These are phyloP conservation scores for Aspergillus ochraceus DNA, from an alignment of 2,329 filamentous ascomycete genomes.

Conservation along the genomic window DNA sequence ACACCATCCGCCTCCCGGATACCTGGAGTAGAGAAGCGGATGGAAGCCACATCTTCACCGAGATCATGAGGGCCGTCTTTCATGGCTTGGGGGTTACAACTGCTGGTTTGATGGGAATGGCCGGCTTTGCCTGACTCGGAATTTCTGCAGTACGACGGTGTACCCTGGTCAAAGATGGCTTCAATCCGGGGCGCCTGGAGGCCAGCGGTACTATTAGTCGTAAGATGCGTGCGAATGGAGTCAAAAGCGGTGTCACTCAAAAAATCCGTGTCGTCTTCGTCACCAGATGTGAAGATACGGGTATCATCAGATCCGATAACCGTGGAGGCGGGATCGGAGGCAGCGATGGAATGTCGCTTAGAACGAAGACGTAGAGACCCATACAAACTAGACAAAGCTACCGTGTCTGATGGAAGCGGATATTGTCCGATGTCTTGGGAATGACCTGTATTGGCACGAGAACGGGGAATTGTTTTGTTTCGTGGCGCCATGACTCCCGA, in stretches of 20 bases:
- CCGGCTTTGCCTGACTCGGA: conserved; percentile 47
- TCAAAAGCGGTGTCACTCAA: conserved; percentile 64
- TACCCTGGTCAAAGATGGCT: conserved; percentile 62
- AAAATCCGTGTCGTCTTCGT: conserved; percentile 62
- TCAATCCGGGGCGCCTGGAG: conserved; percentile 60
- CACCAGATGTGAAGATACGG: conserved; percentile 56
- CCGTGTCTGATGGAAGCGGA: conserved; percentile 29
- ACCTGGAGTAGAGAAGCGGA: conserved; percentile 13
- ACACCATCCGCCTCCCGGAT: conserved; percentile 9
- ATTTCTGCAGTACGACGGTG: conserved; percentile 37
- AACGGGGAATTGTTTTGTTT: conserved; percentile 22
- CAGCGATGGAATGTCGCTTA: conserved; percentile 56
- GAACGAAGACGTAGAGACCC: conserved; percentile 38
- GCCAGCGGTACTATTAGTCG: conserved; percentile 53
- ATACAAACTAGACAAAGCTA: conserved; percentile 30
- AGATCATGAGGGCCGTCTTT: conserved; percentile 17
- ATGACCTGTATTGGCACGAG: conserved; percentile 24
- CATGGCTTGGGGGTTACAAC: conserved; percentile 36
- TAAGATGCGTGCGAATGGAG: conserved; percentile 61
- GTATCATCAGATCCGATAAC: conserved; percentile 63
- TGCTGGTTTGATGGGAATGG: conserved; percentile 50
- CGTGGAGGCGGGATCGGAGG: conserved; percentile 61
- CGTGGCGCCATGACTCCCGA: conserved; percentile 14
- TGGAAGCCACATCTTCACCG: conserved; percentile 22
- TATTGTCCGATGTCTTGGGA: conserved; percentile 17